A percentile compares a stretch with the other conserved stretches of the same genome.
phyloP scores from a whole-genome alignment of 805 yeast genomes.

The Hermanozyma aechmeae region DNA sequence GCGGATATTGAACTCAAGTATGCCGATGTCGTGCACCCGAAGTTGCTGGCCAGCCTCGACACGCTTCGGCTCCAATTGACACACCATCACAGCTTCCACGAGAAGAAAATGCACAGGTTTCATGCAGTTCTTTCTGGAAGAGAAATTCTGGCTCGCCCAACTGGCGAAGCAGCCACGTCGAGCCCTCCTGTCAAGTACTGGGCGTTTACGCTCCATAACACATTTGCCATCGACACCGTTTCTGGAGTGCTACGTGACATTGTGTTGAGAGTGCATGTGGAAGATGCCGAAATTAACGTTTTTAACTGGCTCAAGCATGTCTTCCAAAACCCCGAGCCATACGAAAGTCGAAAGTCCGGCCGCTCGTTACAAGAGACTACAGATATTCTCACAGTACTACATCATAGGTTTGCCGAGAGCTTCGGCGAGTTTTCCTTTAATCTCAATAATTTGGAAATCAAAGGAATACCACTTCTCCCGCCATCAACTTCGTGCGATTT shows the following conservation, averaged over 20 bases:
- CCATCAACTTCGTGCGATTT: constrained; percentile 13
- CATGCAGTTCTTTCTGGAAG: neutral
- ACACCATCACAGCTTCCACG: neutral
- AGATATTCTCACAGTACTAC: constrained; percentile 6
- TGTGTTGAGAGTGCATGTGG: constrained; percentile 11
- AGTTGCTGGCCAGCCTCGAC: constrained; percentile 1
- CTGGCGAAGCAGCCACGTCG: neutral
- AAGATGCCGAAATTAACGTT: constrained; percentile 14
- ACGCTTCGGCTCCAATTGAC: constrained; percentile 1
- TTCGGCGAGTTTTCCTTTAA: constrained; percentile 18
- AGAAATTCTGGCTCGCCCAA: neutral
- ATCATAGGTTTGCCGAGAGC: constrained; percentile 13
- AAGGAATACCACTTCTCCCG: constrained; percentile 23
- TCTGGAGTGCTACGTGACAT: constrained; percentile 13
- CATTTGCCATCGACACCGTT: constrained; percentile 8
- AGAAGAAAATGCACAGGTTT: neutral
- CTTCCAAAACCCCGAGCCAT: constrained; percentile 1
- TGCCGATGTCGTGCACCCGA: constrained; percentile 1
- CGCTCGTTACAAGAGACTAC: constrained; percentile 1
- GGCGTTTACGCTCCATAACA: constrained; percentile 5
- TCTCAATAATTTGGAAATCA: constrained; percentile 15
- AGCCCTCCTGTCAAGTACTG: constrained; percentile 2
- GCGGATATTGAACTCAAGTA: constrained; percentile 5
- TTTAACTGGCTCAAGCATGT: constrained; percentile 13
- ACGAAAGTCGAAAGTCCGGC: too few relatives aligned